Base-by-base conservation (phyloP, 768 basidiomycete species). In the Harrya chromipes region DNA sequence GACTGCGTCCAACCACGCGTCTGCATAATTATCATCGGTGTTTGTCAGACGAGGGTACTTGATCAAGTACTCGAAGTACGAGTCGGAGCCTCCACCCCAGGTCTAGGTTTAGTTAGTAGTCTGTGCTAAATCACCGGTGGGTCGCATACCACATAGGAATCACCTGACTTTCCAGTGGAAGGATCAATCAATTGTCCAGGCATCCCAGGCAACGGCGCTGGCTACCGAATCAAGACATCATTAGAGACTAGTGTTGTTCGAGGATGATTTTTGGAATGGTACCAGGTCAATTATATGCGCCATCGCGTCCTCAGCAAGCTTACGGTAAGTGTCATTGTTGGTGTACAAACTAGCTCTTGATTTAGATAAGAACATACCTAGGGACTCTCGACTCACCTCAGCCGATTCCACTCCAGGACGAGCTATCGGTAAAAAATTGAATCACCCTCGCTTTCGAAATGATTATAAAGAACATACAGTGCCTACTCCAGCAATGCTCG, bases 31-130 rank as follows among this genome's bases (percentile, higher is more conserved):
- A 62, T 88, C 77, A 47, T 80, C 57, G 14, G 83, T 83, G 68
- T 86, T 85, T 10, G 81, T 79, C 17, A 89, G 71, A 24, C 84
- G 83, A 4, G 87, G 47, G 40, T 79, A 71, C 60, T 90, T 90
- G 74, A 87, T 81, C 47, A 87, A 73, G 57, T 89, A 88, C 62
- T 90, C 87, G 52, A 85, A 83, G 68, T 82, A 90, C 49, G 84
- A 86, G 66, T 89, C 87, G 1, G 80, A 82, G 21, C 84, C 85
- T 40, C 81, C 71, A 1, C 80, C 79, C 80, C 80, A 88, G n/a
- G 83, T 79, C 86, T 86, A 39, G 29, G 35, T 21, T 26, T 27
- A 6, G 27, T 56, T 12, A 13, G 36, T 13, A 27, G 33, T 4
- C 37, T 20, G 16, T 7, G 33, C 11, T 6, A 21, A 27, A 38